Evolutionary conservation across 257 asterid species (phyloP).

Genomic region (Paulownia fortunei): DNA sequence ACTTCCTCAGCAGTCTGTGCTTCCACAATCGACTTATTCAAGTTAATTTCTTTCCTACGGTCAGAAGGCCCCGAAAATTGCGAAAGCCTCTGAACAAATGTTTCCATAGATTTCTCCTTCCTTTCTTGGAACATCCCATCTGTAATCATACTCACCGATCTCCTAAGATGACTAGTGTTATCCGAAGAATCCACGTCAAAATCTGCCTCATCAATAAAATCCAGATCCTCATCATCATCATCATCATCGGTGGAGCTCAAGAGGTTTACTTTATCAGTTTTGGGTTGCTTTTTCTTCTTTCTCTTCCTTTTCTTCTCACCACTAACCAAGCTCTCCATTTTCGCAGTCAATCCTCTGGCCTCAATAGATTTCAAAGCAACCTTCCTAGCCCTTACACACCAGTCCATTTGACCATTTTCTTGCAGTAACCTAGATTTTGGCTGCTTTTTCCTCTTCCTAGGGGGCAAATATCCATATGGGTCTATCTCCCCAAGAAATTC

Average conservation of each 20-base stretch:
- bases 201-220: constrained; percentile 44
- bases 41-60: constrained; percentile 76
- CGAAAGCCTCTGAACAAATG: constrained; percentile 80
- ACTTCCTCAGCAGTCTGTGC: constrained; percentile 91
- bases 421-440: constrained; percentile 56
- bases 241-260: constrained; percentile 17
- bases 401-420: constrained; percentile 66
- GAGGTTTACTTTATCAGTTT: constrained; percentile 32
- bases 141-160: constrained; percentile 58
- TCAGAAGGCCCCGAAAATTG: constrained; percentile 90
- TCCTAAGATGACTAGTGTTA: constrained; percentile 46
- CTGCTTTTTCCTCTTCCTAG: constrained; percentile 53
- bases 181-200: constrained; percentile 40
- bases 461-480: constrained; percentile 36
- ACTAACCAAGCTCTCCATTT: constrained; percentile 57
- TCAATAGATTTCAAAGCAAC: constrained; percentile 88
- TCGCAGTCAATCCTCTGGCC: constrained; percentile 73
- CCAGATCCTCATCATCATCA: constrained; percentile 50
- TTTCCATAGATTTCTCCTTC: constrained; percentile 67
- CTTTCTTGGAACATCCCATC: constrained; percentile 84
- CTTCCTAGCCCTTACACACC: constrained; percentile 97
- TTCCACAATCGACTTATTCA: constrained; percentile 80
- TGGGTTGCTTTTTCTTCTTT: constrained; percentile 50
- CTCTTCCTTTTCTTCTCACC: constrained; percentile 56
- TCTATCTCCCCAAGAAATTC: constrained; percentile 69